Evolutionary conservation across 148 eudicot species (phyloP), one percentile per base, ranked within the genome.

Genomic region (Bassia scoparia): DNA sequence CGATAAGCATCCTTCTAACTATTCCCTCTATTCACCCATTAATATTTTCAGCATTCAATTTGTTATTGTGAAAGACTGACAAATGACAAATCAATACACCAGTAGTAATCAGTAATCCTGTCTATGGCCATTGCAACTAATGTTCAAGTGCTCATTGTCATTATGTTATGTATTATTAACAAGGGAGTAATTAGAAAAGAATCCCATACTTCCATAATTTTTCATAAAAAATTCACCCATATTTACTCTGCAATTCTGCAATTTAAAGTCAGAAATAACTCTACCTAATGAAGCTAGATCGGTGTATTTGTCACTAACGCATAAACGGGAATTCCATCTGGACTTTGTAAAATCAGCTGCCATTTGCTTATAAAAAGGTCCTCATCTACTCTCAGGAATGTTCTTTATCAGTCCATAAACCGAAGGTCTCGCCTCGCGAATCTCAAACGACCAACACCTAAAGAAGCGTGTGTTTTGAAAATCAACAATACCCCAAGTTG

Each of bases 351-450:
- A 87, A 83, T 95, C 97, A 77, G 97, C 99, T 78, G 99, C 99
- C 97, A 90, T 95, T 82, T 95, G 99, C 83, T 95, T 95, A 84
- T 95, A 95, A 76, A 95, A 95, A 59, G 97, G 88, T 95, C 97
- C 77, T 95, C 99, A 30, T 97, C 86, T 44, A 90, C 76, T 82
- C 99, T 87, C 69, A 90, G 73, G 84, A 72, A 75, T 88, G 87
- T 83, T 95, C 99, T 78, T 95, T 95, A 85, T 95, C 97, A 61
- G 99, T 82, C 99, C 97, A 83, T 89, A 91, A 65, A 80, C 74
- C 88, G 89, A 71, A 58, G 76, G 66, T 91, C 96, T 95, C 99
- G 68, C 96, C 99, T 29, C 97, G 97, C 81, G n/a, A 95, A 82
- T 84, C 88, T 91, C 76, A 95, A 81, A 35, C 90, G 92, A 67